phyloP scores from a whole-genome alignment of 208 protist species.

The Leishmania braziliensis region DNA sequence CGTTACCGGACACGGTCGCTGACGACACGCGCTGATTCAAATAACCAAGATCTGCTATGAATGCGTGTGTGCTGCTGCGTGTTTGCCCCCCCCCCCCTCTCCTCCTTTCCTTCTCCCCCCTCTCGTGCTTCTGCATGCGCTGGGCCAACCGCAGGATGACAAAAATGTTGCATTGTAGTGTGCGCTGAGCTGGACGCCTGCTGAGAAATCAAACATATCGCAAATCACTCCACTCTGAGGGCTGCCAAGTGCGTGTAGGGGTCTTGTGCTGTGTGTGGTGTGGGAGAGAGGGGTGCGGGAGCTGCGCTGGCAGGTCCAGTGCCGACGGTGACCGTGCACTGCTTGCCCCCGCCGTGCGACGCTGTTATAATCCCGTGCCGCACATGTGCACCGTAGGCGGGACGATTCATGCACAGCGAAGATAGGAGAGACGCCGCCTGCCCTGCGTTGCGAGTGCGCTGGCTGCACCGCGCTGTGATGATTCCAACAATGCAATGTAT shows the following conservation, averaged over 20 bases:
- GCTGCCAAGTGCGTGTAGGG: not conserved
- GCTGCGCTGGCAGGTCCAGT: constrained; percentile 31
- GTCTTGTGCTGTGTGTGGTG: not conserved
- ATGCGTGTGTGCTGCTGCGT: not conserved
- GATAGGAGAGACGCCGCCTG: constrained; percentile 3
- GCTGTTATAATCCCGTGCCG: constrained; percentile 40
- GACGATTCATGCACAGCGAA: constrained; percentile 64
- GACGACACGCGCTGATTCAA: constrained; percentile 71
- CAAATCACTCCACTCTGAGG: constrained; percentile 40
- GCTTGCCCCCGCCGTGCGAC: not conserved
- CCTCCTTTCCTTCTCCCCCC: not conserved
- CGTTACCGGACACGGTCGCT: constrained; percentile 49
- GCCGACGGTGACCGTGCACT: constrained; percentile 1
- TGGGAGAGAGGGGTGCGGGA: too few species aligned
- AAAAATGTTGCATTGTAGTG: constrained; percentile 31
- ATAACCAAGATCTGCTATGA: constrained; percentile 89
- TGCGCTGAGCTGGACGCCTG: constrained; percentile 34
- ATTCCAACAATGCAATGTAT: constrained; percentile 25
- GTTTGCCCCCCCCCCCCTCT: not conserved
- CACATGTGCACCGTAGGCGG: constrained; percentile 20
- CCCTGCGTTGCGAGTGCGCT: not conserved
- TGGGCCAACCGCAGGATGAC: constrained; percentile 15
- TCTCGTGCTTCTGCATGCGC: not conserved
- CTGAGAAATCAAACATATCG: constrained; percentile 39
- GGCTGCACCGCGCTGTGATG: not conserved